These are phyloP conservation scores for Candida nonsorbophila DNA, from an alignment of 805 yeast genomes.

Conservation along the genomic window DNA sequence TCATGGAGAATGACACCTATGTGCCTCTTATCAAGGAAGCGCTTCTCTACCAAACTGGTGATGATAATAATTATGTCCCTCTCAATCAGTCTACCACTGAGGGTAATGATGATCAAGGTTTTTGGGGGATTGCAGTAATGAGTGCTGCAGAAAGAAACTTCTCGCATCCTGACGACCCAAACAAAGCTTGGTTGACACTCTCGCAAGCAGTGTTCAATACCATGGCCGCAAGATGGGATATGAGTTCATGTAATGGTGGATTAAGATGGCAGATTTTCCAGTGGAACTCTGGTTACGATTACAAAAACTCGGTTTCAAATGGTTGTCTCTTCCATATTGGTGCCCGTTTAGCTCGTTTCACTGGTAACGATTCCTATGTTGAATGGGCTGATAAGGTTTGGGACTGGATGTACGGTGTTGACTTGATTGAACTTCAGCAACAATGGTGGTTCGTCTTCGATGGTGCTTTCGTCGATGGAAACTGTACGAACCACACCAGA, in stretches of 20 bases:
- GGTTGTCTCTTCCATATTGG: constrained; percentile 42
- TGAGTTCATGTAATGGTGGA: constrained; percentile 33
- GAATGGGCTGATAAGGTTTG: constrained; percentile 39
- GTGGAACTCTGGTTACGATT: constrained; percentile 43
- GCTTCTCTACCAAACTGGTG: constrained; percentile 61
- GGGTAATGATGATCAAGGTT: constrained; percentile 97
- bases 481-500: constrained; percentile 56
- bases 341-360: constrained; percentile 39
- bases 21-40: constrained; percentile 56
- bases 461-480: constrained; percentile 56
- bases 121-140: constrained; percentile 94
- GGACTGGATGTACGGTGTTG: constrained; percentile 38
- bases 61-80: constrained; percentile 76
- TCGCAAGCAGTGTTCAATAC: constrained; percentile 41
- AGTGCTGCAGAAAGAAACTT: constrained; percentile 89
- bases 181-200: constrained; percentile 34
- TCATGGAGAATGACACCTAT: constrained; percentile 65
- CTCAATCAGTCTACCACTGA: constrained; percentile 84
- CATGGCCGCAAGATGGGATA: constrained; percentile 42
- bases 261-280: constrained; percentile 46
- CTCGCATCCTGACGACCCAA: constrained; percentile 41
- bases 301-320: constrained; percentile 40
- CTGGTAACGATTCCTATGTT: constrained; percentile 32
- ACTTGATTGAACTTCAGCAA: constrained; percentile 43
- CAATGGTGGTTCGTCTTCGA: constrained; percentile 57